Conservation (phyloP, 2,329 filamentous ascomycete species). For the Mycosphaerella sp. region DNA sequence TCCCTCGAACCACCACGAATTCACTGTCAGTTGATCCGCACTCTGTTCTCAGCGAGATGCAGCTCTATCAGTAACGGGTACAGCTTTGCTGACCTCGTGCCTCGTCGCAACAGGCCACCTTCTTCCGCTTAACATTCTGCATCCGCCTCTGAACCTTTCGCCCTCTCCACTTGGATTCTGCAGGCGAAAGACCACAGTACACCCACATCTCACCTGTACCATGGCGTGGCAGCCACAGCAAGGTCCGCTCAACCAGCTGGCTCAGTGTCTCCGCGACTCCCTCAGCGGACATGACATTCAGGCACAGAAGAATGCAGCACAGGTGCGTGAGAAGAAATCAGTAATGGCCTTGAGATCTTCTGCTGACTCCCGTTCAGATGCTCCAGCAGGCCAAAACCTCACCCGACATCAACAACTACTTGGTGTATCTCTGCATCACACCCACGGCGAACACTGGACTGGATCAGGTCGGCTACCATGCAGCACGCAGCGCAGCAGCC, state of each 20-base stretch:
- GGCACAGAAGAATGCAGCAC: conserved; percentile 83
- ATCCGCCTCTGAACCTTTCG: neutral
- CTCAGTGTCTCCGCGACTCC: conserved; percentile 84
- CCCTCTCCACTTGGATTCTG: neutral
- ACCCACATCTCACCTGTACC: conserved; percentile 23
- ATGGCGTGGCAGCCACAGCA: conserved; percentile 93
- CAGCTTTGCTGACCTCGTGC: conserved; percentile 9
- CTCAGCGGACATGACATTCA: conserved; percentile 73
- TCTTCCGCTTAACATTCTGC: conserved; percentile 6
- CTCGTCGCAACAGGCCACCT: conserved; percentile 5
- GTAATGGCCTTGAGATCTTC: neutral
- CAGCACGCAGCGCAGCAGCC: conserved; percentile 78
- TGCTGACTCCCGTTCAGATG: conserved; percentile 56
- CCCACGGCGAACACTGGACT: conserved; percentile 53
- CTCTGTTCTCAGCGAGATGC: conserved; percentile 1
- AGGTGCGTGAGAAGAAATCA: conserved; percentile 54
- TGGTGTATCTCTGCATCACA: conserved; percentile 82
- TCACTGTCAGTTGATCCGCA: conserved; percentile 10
- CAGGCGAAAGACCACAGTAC: neutral
- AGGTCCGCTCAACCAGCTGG: conserved; percentile 82
- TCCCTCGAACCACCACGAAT: conserved; percentile 1
- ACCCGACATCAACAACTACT: conserved; percentile 95
- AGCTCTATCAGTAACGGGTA: neutral
- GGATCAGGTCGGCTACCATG: conserved; percentile 57
- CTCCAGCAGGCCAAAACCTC: conserved; percentile 80